Conservation (phyloP, 148 eudicot species). For the Oxyria digyna region DNA sequence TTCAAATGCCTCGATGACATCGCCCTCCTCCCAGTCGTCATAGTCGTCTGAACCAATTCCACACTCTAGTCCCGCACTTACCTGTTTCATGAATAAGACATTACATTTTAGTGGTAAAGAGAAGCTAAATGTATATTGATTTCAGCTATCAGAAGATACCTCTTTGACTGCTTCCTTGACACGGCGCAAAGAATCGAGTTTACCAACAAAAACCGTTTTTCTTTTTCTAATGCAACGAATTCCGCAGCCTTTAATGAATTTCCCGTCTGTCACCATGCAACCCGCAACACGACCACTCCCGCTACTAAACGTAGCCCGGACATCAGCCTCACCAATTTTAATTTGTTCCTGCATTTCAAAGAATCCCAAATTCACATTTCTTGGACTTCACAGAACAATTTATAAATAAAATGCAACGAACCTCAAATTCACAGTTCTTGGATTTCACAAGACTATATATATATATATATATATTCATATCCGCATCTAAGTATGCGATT, state of each 20-base stretch:
- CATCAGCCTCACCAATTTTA: conserved; percentile 73
- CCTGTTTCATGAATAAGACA: conserved; percentile 27
- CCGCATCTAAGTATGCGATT: too few species aligned
- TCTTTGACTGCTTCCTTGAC: conserved; percentile 90
- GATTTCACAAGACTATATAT: too few species aligned
- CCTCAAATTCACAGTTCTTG: too few species aligned
- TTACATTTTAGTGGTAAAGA: not conserved
- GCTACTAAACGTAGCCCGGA: conserved; percentile 84
- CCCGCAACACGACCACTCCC: conserved; percentile 99
- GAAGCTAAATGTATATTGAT: not conserved
- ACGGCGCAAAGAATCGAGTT: conserved; percentile 70
- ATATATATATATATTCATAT: too few species aligned
- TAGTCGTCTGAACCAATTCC: conserved; percentile 68
- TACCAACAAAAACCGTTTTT: conserved; percentile 55
- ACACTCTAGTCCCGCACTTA: conserved; percentile 81
- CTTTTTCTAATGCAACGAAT: conserved; percentile 62
- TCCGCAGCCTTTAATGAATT: conserved; percentile 75
- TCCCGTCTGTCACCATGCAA: conserved; percentile 94
- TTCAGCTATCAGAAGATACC: conserved; percentile 30
- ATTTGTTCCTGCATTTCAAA: conserved; percentile 61
- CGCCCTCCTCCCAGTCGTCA: conserved; percentile 65
- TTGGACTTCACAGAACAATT: not conserved
- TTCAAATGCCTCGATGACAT: conserved; percentile 62
- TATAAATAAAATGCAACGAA: too few species aligned
- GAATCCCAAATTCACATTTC: not conserved